Percentiles rank a stretch among this genome's conserved stretches.
phyloP scores from a whole-genome alignment of 805 yeast species.

The Saturnispora gosingensis region DNA sequence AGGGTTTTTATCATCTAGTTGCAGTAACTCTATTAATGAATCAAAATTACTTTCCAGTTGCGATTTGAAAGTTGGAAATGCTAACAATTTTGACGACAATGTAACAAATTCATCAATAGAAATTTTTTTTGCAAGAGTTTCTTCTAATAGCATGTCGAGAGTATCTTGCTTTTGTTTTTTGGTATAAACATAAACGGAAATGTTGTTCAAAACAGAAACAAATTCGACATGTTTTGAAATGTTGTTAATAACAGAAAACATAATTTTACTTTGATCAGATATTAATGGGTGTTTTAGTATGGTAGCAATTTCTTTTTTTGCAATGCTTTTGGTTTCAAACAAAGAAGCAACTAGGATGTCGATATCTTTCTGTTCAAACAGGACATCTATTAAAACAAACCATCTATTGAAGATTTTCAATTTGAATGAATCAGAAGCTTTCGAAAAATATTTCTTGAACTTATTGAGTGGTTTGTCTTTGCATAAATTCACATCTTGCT shows the following conservation, averaged over 20 bases:
- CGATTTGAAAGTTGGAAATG: slow-evolving; percentile 47
- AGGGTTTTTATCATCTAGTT: not conserved
- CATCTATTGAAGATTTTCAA: slow-evolving; percentile 39
- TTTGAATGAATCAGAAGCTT: slow-evolving; percentile 12
- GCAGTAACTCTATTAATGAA: slow-evolving; percentile 12
- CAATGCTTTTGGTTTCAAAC: slow-evolving; percentile 17
- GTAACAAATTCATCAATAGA: slow-evolving; percentile 16
- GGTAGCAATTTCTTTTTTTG: slow-evolving; percentile 11
- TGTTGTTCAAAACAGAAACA: slow-evolving; percentile 9
- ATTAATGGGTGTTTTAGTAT: slow-evolving; percentile 31
- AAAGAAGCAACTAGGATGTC: slow-evolving; percentile 24
- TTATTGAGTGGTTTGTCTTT: slow-evolving; percentile 10
- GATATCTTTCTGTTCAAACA: slow-evolving; percentile 26
- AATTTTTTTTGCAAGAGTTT: not conserved
- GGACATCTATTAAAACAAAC: slow-evolving; percentile 40
- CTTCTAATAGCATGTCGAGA: slow-evolving; percentile 16
- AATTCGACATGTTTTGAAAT: not conserved
- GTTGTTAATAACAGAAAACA: slow-evolving; percentile 17
- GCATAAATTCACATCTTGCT: slow-evolving; percentile 23
- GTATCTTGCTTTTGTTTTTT: slow-evolving; percentile 29
- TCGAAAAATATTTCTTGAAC: slow-evolving; percentile 23
- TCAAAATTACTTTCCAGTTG: slow-evolving; percentile 33
- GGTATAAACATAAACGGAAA: slow-evolving; percentile 44
- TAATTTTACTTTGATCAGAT: slow-evolving; percentile 40
- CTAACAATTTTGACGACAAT: slow-evolving; percentile 28